These are phyloP conservation scores for Mallotus japonicus DNA, from an alignment of 441 rosid species.

Conservation along the genomic window DNA sequence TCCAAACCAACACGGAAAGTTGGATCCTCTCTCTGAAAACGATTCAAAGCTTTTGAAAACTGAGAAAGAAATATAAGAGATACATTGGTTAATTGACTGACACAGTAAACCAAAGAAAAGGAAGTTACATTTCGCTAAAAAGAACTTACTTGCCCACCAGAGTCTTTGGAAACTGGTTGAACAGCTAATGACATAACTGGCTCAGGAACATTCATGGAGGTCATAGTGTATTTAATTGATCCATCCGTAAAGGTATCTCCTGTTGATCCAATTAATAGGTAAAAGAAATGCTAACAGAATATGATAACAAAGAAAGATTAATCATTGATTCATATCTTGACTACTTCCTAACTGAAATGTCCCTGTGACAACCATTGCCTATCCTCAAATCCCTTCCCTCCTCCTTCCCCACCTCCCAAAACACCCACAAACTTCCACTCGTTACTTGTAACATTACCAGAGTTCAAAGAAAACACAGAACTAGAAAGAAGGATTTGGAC, in stretches of 20 bases:
- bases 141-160: constrained; percentile 86
- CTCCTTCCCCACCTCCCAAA: too few species aligned
- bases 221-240: constrained; percentile 92
- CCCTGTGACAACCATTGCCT: not conserved
- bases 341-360: constrained; percentile 4
- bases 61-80: constrained; percentile 25
- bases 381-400: constrained; percentile 1
- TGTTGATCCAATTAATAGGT: constrained; percentile 31
- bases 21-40: constrained; percentile 96
- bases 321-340: constrained; percentile 9
- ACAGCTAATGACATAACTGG: constrained; percentile 98
- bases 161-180: constrained; percentile 93
- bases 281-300: constrained; percentile 1
- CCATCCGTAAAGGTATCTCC: constrained; percentile 99
- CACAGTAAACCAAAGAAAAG: constrained; percentile 11
- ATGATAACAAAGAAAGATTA: not conserved
- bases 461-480: not conserved
- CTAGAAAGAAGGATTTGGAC: constrained; percentile 29
- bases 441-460: not conserved
- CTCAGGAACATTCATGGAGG: constrained; percentile 98
- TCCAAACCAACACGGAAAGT: constrained; percentile 98
- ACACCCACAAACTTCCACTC: not conserved
- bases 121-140: constrained; percentile 10
- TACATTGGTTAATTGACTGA: constrained; percentile 1
- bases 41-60: constrained; percentile 97